A percentile compares a stretch with the other conserved stretches of the same genome.
These are phyloP conservation scores for Hemisphaericaspora nanyangensis DNA, from an alignment of 805 yeast genomes.

Conservation along the genomic window DNA sequence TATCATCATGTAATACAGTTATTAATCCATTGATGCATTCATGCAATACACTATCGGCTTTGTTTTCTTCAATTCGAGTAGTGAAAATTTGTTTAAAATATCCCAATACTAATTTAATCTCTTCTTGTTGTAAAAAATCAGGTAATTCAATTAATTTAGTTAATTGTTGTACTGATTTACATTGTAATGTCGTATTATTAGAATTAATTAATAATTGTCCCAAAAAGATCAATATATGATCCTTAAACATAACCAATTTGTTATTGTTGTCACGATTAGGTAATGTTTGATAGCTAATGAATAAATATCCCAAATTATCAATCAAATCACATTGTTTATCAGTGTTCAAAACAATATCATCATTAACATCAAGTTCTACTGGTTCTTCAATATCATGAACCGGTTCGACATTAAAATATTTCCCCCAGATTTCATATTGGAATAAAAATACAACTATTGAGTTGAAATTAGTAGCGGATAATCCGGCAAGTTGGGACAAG, in stretches of 20 bases:
- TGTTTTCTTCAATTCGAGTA: constrained; percentile 35
- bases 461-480: constrained; percentile 45
- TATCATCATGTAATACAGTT: background rate
- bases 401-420: constrained; percentile 23
- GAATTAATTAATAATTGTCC: constrained; percentile 68
- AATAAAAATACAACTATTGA: constrained; percentile 35
- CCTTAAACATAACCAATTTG: constrained; percentile 51
- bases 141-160: constrained; percentile 50
- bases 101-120: constrained; percentile 58
- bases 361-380: constrained; percentile 15
- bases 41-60: constrained; percentile 45
- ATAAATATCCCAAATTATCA: constrained; percentile 56
- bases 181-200: constrained; percentile 62
- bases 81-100: constrained; percentile 58
- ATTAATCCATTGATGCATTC: constrained; percentile 56
- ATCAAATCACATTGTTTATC: constrained; percentile 58
- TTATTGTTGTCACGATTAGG: constrained; percentile 8
- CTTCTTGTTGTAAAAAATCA: constrained; percentile 49
- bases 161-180: constrained; percentile 63
- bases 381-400: constrained; percentile 8
- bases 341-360: constrained; percentile 38
- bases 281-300: constrained; percentile 40
- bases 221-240: constrained; percentile 61
- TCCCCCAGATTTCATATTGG: constrained; percentile 41
- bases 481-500: constrained; percentile 51